Evolutionary conservation across 208 protist species (phyloP).

Genomic region (Leishmania arabica): DNA sequence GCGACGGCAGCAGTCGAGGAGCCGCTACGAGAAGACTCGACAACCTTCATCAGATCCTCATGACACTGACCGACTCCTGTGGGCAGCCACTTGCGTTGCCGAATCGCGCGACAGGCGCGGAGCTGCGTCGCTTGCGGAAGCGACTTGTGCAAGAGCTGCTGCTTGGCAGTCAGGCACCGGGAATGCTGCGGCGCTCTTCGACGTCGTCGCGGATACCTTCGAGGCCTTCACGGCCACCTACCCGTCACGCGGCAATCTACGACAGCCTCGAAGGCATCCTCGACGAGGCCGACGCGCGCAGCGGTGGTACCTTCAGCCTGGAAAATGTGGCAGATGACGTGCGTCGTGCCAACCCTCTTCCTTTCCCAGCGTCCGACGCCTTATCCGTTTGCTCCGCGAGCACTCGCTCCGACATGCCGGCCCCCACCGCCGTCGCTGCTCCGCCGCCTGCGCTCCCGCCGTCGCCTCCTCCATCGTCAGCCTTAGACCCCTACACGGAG

Average conservation of each 20-base stretch:
- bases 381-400: not conserved
- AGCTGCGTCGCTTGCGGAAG: constrained; percentile 9
- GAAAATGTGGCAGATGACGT: not conserved
- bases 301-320: not conserved
- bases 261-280: not conserved
- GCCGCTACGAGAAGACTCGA: not conserved
- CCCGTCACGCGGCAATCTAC: not conserved
- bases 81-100: not conserved
- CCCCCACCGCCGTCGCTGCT: not conserved
- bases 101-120: not conserved
- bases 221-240: not conserved
- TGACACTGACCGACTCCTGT: not conserved
- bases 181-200: not conserved
- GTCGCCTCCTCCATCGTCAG: not conserved
- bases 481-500: not conserved
- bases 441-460: not conserved
- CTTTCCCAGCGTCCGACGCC: not conserved
- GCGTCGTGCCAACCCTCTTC: not conserved
- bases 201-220: not conserved
- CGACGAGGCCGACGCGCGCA: not conserved
- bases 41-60: not conserved
- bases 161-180: not conserved
- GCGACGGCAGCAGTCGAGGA: not conserved
- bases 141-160: not conserved
- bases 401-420: not conserved